Evolutionary conservation across 2,329 filamentous ascomycete species (phyloP).

Genomic region (Scedosporium minutisporum): DNA sequence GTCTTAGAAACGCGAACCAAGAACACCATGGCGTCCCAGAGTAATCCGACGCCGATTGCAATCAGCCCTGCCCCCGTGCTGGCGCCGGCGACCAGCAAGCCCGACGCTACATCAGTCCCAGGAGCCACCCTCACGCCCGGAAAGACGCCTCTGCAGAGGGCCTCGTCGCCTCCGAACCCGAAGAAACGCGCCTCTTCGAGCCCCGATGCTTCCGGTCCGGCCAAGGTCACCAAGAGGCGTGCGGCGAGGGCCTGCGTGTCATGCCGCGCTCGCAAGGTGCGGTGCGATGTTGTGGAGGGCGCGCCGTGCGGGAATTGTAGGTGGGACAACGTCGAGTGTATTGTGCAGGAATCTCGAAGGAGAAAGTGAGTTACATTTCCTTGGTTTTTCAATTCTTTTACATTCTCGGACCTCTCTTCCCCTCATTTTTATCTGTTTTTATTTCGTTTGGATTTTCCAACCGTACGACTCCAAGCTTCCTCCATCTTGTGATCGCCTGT

Average conservation of each 20-base stretch:
- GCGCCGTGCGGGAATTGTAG: constrained; percentile 82
- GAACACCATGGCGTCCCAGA: constrained; percentile 2
- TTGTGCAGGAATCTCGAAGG: constrained; percentile 71
- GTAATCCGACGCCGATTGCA: constrained; percentile 1
- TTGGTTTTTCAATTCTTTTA: constrained; percentile 1
- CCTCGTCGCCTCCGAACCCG: not conserved
- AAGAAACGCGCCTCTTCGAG: constrained; percentile 22
- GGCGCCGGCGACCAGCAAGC: constrained; percentile 2
- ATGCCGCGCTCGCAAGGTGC: constrained; percentile 80
- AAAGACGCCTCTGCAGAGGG: not conserved
- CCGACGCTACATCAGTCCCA: not conserved
- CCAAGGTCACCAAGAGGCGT: constrained; percentile 61
- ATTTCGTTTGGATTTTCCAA: not conserved
- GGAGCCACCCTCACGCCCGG: not conserved
- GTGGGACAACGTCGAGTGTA: constrained; percentile 68
- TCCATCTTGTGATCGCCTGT: not conserved
- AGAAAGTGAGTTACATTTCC: constrained; percentile 57
- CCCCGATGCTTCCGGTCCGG: constrained; percentile 20
- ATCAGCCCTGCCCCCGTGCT: constrained; percentile 3
- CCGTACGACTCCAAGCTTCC: not conserved
- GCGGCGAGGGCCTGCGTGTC: constrained; percentile 88
- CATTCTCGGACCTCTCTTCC: not conserved
- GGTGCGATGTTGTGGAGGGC: constrained; percentile 86
- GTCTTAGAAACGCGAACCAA: not conserved
- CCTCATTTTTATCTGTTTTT: not conserved